These are phyloP conservation scores for Aspergillus vadensis DNA, from an alignment of 2,329 filamentous ascomycete species.

Conservation along the genomic window DNA sequence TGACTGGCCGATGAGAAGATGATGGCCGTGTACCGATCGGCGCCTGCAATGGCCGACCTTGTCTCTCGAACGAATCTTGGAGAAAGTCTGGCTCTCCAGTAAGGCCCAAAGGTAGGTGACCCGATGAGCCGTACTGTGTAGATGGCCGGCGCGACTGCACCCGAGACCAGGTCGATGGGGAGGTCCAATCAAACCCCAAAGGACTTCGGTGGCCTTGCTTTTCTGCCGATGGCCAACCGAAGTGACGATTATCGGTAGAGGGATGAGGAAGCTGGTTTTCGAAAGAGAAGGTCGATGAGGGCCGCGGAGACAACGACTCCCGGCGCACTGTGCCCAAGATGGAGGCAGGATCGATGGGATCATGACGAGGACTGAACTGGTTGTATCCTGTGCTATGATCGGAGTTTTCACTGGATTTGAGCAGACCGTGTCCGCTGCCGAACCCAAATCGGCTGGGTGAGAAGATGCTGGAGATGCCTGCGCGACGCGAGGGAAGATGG, in stretches of 20 bases:
- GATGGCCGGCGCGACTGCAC: conserved; percentile 80
- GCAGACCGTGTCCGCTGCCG: conserved; percentile 30
- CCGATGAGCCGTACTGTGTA: conserved; percentile 73
- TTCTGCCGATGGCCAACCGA: conserved; percentile 63
- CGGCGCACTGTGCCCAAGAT: conserved; percentile 46
- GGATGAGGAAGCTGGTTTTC: conserved; percentile 67
- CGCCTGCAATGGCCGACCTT: conserved; percentile 57
- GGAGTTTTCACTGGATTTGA: conserved; percentile 35
- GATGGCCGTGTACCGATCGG: conserved; percentile 79
- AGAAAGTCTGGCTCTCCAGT: conserved; percentile 53
- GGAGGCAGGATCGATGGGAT: conserved; percentile 50
- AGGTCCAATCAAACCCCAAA: conserved; percentile 56
- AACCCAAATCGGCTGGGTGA: conserved; percentile 43
- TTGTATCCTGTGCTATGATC: conserved; percentile 46
- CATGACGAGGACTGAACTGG: conserved; percentile 50
- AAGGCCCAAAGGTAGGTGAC: conserved; percentile 59
- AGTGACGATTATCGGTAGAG: conserved; percentile 75
- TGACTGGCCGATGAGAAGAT: conserved; percentile 56
- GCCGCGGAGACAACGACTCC: conserved; percentile 49
- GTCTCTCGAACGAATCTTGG: conserved; percentile 50
- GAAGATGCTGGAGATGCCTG: conserved; percentile 48
- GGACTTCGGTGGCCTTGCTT: conserved; percentile 59
- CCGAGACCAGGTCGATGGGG: conserved; percentile 66
- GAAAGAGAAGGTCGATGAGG: conserved; percentile 58
- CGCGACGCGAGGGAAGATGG: conserved; percentile 41